Percentiles rank a stretch among this genome's conserved stretches.
Conservation (phyloP, 345 rosid genomes). For the Eucalyptus marginata region DNA sequence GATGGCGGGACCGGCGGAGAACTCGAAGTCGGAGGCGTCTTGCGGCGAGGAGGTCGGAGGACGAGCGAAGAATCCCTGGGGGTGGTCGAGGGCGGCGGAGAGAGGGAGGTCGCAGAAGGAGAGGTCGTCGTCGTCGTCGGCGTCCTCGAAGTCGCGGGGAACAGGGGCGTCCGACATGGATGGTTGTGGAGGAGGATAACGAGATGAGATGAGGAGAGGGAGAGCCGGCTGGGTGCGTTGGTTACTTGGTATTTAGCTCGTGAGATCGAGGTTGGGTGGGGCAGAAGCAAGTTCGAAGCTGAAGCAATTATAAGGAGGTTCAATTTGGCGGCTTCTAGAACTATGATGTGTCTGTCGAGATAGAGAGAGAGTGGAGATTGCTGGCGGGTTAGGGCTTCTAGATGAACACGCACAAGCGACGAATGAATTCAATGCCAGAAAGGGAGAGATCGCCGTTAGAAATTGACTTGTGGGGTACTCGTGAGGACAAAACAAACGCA, state of each 20-base stretch:
- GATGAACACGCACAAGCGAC: neutral
- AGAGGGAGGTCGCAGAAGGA: conserved; percentile 9
- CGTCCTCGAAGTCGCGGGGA: neutral
- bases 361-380: neutral
- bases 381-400: neutral
- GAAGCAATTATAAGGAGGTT: neutral
- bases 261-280: neutral
- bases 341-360: neutral
- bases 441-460: neutral
- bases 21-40: conserved; percentile 3
- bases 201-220: neutral
- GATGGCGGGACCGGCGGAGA: neutral
- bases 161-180: neutral
- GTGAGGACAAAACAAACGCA: neutral
- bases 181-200: neutral
- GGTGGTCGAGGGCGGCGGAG: neutral
- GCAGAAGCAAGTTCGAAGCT: neutral
- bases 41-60: neutral
- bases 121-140: conserved; percentile 10
- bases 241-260: neutral
- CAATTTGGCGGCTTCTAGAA: neutral
- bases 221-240: neutral
- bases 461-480: neutral
- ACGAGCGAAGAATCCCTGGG: neutral
- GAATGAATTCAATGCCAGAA: neutral